Conservation (phyloP, 2,329 filamentous ascomycete species). For the Talaromyces rugulosus region DNA sequence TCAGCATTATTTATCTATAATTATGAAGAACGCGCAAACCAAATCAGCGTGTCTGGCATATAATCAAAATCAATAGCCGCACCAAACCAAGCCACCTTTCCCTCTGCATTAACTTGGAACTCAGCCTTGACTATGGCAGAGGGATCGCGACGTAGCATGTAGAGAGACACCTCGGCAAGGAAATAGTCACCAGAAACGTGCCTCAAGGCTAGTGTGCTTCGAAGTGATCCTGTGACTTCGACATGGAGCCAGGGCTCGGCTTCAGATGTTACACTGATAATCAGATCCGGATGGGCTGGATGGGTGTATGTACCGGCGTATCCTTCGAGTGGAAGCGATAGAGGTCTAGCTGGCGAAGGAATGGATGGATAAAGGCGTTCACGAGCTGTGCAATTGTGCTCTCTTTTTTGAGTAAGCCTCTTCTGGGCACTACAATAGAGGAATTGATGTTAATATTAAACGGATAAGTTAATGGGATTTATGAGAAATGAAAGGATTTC, state of each 20-base stretch:
- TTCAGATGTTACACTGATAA: conserved; percentile 1
- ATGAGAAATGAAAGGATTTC: neutral
- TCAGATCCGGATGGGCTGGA: conserved; percentile 4
- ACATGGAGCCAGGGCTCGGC: neutral
- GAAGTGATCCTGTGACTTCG: conserved; percentile 1
- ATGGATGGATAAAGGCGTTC: conserved; percentile 5
- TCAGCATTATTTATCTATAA: neutral
- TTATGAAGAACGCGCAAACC: conserved; percentile 2
- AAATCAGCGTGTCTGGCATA: conserved; percentile 8
- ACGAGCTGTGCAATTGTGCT: conserved; percentile 1
- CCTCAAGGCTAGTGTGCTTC: conserved; percentile 1
- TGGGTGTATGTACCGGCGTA: conserved; percentile 6
- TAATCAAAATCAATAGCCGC: conserved; percentile 5
- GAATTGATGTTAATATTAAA: neutral
- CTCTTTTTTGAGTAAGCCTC: neutral
- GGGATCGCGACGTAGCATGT: neutral
- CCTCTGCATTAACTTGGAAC: conserved; percentile 3
- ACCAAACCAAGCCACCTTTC: conserved; percentile 4
- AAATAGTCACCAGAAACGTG: conserved; percentile 6
- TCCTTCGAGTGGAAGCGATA: conserved; percentile 1
- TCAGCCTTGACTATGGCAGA: conserved; percentile 4
- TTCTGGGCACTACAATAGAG: neutral
- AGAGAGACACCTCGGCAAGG: conserved; percentile 5
- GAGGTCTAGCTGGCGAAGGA: conserved; percentile 1
- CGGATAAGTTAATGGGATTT: neutral